phyloP scores from a whole-genome alignment of 331 rosid genomes.

The Quercus lobata region DNA sequence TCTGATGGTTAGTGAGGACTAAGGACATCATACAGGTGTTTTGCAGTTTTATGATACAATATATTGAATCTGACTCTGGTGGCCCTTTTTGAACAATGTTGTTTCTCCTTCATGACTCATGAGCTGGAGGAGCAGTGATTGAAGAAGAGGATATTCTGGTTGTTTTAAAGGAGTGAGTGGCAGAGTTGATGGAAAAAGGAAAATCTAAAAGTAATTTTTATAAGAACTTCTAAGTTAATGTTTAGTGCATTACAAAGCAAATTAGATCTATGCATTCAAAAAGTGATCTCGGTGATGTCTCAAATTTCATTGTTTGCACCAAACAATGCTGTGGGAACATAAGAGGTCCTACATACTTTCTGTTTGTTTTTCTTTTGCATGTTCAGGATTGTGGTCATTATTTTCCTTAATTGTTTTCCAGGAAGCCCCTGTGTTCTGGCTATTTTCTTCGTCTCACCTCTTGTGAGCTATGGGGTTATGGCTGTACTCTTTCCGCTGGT shows the following conservation, averaged over 20 bases:
- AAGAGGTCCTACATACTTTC: neutral
- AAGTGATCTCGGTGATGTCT: slow-evolving; percentile 8
- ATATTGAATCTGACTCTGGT: neutral
- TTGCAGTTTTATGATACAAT: neutral
- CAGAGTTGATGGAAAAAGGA: neutral
- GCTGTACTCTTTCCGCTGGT: slow-evolving; percentile 92
- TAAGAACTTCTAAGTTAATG: neutral
- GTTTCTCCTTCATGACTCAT: neutral
- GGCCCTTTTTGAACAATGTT: neutral
- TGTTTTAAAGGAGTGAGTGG: neutral
- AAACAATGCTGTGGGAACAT: neutral
- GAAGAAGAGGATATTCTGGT: neutral
- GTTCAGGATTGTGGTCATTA: neutral
- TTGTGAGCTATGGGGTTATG: slow-evolving; percentile 87
- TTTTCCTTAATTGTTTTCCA: slow-evolving; percentile 36
- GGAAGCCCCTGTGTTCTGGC: slow-evolving; percentile 96
- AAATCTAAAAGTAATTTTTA: neutral
- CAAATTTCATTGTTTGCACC: slow-evolving; percentile 3
- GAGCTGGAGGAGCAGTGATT: neutral
- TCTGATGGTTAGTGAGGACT: neutral
- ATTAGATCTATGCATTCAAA: neutral
- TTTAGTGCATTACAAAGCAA: neutral
- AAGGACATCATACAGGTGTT: neutral
- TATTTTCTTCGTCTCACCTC: slow-evolving; percentile 74
- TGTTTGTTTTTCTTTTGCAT: neutral